Evolutionary conservation across 164 flowering plant species (phyloP), one percentile per base, ranked within the genome.

Genomic region (Umbellularia californica): DNA sequence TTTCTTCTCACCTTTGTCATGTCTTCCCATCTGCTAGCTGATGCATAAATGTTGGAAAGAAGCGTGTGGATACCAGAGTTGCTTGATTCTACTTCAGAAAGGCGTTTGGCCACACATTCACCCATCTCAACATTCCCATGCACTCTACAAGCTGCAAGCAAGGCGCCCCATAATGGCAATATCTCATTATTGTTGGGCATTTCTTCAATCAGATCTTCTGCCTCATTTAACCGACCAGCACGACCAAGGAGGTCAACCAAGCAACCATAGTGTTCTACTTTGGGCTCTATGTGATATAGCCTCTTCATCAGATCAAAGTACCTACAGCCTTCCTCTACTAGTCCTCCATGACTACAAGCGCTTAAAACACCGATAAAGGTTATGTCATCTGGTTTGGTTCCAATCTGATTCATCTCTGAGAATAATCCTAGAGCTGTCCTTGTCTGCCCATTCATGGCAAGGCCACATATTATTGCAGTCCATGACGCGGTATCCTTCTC

Each of bases 341-440:
- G 74, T 47, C 95, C 93, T 14, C 90, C 97, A 76, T 91, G 95
- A 78, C 80, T 88, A 77, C 97, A 93, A 30, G 98, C 98, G 74
- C 84, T 89, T 65, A 93, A 81, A 78, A 91, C 89, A 33, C 92
- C 97, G 35, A 91, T 82, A 68, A 88, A 89, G 41, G 97, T 88
- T 70, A 93, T 80, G 78, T 87, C 91, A 84, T 93, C 94, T 19
- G 93, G 93, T 78, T 72, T 85, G 14, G 68, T 77, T 17, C 89
- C 91, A 27, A 58, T 33, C 64, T 35, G 35, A 69, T 70, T 75
- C 96, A 93, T 91, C 76, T 85, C 84, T 2, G 83, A 50, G 79
- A 91, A 93, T 41, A 89, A 70, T 33, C 88, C 81, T 4, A 93
- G 82, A 19, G 95, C 93, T 77, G 81, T 79, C 30, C 75, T 67